Conservation (phyloP, 768 basidiomycete species). For the Pholiota microspora region DNA sequence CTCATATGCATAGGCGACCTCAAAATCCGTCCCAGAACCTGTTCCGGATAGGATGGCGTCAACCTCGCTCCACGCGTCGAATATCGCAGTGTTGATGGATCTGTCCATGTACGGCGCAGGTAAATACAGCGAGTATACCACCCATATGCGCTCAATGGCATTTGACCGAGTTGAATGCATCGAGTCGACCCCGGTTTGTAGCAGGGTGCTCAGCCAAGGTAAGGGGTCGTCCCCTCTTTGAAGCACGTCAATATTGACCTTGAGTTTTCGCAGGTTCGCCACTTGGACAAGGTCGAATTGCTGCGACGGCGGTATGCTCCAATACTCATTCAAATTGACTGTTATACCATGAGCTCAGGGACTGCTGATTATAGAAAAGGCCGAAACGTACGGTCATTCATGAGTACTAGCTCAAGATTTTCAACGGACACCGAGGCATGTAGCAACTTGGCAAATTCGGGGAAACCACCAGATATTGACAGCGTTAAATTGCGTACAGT, state of each 20-base stretch:
- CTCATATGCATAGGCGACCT: conserved; percentile 15
- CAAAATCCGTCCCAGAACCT: conserved; percentile 1
- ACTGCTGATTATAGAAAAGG: too few species aligned
- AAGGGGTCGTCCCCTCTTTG: conserved; percentile 27
- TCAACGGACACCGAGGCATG: conserved; percentile 20
- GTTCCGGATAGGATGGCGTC: conserved; percentile 22
- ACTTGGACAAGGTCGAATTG: conserved; percentile 25
- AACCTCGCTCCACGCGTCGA: conserved; percentile 24
- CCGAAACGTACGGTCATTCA: conserved; percentile 24
- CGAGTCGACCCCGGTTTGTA: conserved; percentile 20
- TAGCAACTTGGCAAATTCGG: conserved; percentile 23
- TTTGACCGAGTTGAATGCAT: conserved; percentile 11
- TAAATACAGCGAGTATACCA: conserved; percentile 26
- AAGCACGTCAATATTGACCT: conserved; percentile 25
- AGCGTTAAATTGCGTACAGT: conserved; percentile 22
- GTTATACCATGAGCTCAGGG: too few species aligned
- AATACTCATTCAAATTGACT: conserved; percentile 23
- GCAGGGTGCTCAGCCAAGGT: conserved; percentile 24
- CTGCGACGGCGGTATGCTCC: conserved; percentile 13
- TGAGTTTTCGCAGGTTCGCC: conserved; percentile 19
- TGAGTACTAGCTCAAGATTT: conserved; percentile 22
- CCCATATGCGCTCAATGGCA: conserved; percentile 15
- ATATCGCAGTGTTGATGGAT: conserved; percentile 23
- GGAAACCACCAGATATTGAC: conserved; percentile 25
- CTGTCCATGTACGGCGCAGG: conserved; percentile 30